Evolutionary conservation across 352 stramenopile species (phyloP), one percentile per base, ranked within the genome.

Genomic region (Phytophthora pistaciae): DNA sequence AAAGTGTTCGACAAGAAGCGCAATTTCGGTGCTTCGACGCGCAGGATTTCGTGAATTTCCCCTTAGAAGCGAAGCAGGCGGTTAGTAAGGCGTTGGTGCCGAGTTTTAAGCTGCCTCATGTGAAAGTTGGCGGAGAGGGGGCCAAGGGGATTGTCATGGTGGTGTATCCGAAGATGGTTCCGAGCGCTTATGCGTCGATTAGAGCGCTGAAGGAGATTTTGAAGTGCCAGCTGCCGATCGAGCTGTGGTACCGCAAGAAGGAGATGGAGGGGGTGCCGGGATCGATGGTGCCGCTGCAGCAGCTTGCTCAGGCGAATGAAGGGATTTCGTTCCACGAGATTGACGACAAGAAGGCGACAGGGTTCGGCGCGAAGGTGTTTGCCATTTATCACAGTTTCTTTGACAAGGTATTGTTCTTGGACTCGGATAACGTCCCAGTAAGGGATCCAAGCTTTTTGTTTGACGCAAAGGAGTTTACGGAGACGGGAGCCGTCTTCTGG

Each of bases 391-490:
- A 89, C 50, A 88, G 76, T 21, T 74, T 74, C 5, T 68, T 91
- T n/a, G 74, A 83, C 0, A 60, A 80, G 4, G 52, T 90, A 13
- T 54, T 91, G 52, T 88, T 92, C 64, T 62, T 92, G 20, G 84
- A 91, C 49, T 75, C 80, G 21, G 84, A 92, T 60, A 92, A 92
- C 66, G 61, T 86, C 18, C 82, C 80, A 0, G 82, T 81, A 36
- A 70, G 54, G n/a, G 80, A 92, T 46, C 84, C 84, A 55, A 89
- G 70, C 20, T 89, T 87, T 44, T 58, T 92, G 27, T 92, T 92
- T 67, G 56, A 78, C 2, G 62, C 65, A 1, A 33, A 44, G 4
- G 81, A 85, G 63, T 91, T 84, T 46, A 49, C 44, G 3, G 56
- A 70, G 3, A 85, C 70, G 2, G 84, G 85, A 10, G 83, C 87